A percentile compares a stretch with the other conserved stretches of the same genome.
These are phyloP conservation scores for Chlorociboria aeruginascens DNA, from an alignment of 495 filamentous ascomycete genomes.

Conservation along the genomic window DNA sequence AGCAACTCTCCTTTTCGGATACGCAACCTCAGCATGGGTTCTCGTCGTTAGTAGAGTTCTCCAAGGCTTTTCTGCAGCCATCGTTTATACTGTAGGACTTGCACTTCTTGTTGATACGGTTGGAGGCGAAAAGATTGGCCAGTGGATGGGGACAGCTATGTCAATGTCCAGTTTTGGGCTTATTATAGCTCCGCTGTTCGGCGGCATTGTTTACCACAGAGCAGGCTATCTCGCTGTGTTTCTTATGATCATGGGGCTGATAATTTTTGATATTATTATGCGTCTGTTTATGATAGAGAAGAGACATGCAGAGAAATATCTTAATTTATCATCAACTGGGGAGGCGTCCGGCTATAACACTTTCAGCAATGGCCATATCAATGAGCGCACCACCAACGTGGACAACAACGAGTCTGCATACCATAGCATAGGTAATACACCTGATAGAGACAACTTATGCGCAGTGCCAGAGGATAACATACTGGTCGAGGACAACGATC, in stretches of 20 bases:
- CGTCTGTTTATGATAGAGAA: slow-evolving; percentile 62
- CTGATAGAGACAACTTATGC: not conserved
- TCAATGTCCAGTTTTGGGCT: not conserved
- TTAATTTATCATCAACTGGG: not conserved
- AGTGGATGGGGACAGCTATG: slow-evolving; percentile 45
- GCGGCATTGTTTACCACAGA: slow-evolving; percentile 58
- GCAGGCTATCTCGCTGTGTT: slow-evolving; percentile 64
- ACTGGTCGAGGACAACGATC: not conserved
- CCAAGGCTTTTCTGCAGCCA: slow-evolving; percentile 63
- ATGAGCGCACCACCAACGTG: too few relatives aligned
- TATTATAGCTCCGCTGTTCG: slow-evolving; percentile 27
- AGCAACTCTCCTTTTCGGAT: not conserved
- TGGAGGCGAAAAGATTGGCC: slow-evolving; percentile 46
- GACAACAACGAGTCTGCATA: not conserved
- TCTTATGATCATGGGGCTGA: slow-evolving; percentile 54
- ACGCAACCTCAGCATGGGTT: slow-evolving; percentile 24
- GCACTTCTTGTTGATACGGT: slow-evolving; percentile 74
- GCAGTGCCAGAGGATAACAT: not conserved
- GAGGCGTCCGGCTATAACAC: not conserved
- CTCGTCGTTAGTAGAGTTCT: slow-evolving; percentile 57
- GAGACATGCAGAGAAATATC: slow-evolving; percentile 48
- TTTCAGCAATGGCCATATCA: too few relatives aligned
- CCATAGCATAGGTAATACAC: not conserved
- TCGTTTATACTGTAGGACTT: slow-evolving; percentile 70
- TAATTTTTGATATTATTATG: slow-evolving; percentile 54